Evolutionary conservation across 164 flowering plant genomes (phyloP), one percentile per base, ranked within the genome.

Genomic region (Santalum album): DNA sequence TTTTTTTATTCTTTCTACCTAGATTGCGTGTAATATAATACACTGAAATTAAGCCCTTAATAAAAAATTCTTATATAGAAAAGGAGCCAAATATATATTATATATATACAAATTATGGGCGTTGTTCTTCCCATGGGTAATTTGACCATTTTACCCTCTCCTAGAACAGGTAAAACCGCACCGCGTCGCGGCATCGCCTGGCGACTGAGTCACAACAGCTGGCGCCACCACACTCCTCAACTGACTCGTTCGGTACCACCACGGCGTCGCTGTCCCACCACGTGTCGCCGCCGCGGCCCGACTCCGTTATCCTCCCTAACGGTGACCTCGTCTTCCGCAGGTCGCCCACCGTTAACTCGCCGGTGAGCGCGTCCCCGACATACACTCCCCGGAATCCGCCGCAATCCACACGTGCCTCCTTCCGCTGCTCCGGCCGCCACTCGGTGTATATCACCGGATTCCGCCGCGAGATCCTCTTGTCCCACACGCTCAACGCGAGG

Each of bases 221-320:
- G 6, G 25, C 56, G 22, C 32, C 29, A n/a, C n/a, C n/a, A n/a
- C n/a, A n/a, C n/a, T n/a, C n/a, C n/a, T n/a, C n/a, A n/a, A n/a
- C n/a, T n/a, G n/a, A n/a, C n/a, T n/a, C n/a, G n/a, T n/a, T n/a
- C n/a, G n/a, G n/a, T n/a, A n/a, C n/a, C n/a, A n/a, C n/a, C n/a
- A n/a, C n/a, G n/a, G 77, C 83, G 68, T 78, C 80, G 25, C 79
- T 77, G 55, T 80, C 82, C 82, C 81, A 82, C 87, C 85, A 79
- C 25, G 71, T 72, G 1, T 66, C 71, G 24, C 52, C 73, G n/a
- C n/a, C n/a, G n/a, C n/a, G n/a, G n/a, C n/a, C 24, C 49, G 59
- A 16, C 14, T 73, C 81, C 65, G 72, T 59, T 47, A 60, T 18
- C 10, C 45, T 67, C 39, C 49, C 61, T 43, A 79, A 66, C 69